Conservation (phyloP, 176 grass and related monocot species). For the Triticum turgidum region DNA sequence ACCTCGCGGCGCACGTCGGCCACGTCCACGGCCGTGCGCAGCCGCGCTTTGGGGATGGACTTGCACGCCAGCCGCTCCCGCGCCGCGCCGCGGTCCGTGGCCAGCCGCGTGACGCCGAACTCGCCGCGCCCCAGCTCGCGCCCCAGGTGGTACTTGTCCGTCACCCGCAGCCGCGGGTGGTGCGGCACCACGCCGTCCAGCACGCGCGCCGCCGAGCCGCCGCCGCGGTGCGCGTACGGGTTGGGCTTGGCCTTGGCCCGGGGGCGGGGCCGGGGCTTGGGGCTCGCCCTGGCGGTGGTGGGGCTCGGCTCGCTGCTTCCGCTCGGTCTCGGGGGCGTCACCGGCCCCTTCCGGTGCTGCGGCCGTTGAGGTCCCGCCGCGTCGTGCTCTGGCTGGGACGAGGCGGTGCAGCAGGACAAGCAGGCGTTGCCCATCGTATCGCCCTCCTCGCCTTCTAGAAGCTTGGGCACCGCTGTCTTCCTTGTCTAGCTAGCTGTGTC, state of each 20-base stretch:
- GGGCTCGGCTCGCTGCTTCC: not conserved
- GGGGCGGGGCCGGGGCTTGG: not conserved
- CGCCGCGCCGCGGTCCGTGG: conserved; percentile 58
- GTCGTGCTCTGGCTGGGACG: not conserved
- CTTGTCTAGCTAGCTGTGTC: no score
- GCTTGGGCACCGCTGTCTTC: no score
- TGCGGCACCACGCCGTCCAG: conserved; percentile 70
- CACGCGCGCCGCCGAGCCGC: conserved; percentile 3
- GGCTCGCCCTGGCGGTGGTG: not conserved
- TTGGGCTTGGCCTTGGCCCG: conserved; percentile 24
- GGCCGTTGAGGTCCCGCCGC: no score
- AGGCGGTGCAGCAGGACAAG: conserved; percentile 27
- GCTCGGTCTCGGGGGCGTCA: conserved; percentile 28
- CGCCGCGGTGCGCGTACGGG: conserved; percentile 17
- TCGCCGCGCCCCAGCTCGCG: conserved; percentile 59
- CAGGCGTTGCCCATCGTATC: conserved; percentile 50
- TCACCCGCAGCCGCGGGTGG: conserved; percentile 49
- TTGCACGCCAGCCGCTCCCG: conserved; percentile 69
- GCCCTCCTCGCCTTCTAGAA: no score
- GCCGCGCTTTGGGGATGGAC: conserved; percentile 63
- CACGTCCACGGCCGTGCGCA: conserved; percentile 62
- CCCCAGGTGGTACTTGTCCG: conserved; percentile 67
- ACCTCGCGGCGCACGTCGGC: conserved; percentile 77
- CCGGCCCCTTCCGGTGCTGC: not conserved
- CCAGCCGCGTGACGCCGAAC: conserved; percentile 64